Percentiles rank a stretch among this genome's conserved stretches.
Conservation (phyloP, 2,329 filamentous ascomycete genomes). For the Chaetomiaceae sp. region DNA sequence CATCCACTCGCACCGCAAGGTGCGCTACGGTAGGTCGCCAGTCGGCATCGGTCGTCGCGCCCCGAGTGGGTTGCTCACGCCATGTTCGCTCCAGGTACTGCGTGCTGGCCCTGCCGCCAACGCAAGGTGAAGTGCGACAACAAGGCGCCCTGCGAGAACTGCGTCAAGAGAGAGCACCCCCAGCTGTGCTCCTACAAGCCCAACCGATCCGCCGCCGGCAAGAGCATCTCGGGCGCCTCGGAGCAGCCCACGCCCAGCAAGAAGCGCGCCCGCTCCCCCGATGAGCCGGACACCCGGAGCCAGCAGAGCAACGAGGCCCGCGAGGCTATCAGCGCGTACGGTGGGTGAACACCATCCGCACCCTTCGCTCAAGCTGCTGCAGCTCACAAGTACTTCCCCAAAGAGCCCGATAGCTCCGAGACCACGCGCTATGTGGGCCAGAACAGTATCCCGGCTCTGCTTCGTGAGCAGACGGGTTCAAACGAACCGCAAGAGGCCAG, state of each 20-base stretch:
- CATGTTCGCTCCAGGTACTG: conserved; percentile 41
- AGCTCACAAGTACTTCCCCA: neutral
- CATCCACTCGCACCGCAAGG: conserved; percentile 63
- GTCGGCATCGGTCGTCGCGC: neutral
- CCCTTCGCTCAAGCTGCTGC: conserved; percentile 1
- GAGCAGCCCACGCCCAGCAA: conserved; percentile 26
- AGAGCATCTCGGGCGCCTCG: conserved; percentile 29
- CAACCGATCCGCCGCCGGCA: conserved; percentile 41
- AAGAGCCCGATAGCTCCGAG: conserved; percentile 48
- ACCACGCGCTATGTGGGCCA: conserved; percentile 58
- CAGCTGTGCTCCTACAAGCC: conserved; percentile 62
- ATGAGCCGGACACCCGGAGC: conserved; percentile 32
- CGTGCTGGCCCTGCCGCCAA: conserved; percentile 62
- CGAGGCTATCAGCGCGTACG: conserved; percentile 31
- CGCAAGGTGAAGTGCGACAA: conserved; percentile 66
- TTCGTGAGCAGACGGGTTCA: conserved; percentile 54
- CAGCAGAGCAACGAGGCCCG: conserved; percentile 34
- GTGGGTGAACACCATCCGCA: conserved; percentile 13
- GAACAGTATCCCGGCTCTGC: conserved; percentile 61
- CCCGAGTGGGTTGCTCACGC: conserved; percentile 2
- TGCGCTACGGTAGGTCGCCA: conserved; percentile 61
- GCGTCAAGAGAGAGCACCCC: conserved; percentile 59
- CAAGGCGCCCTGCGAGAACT: conserved; percentile 62
- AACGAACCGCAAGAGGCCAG: conserved; percentile 48
- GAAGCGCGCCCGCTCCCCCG: conserved; percentile 42